phyloP scores from a whole-genome alignment of 495 filamentous ascomycete species.

The Daldinia childiae region DNA sequence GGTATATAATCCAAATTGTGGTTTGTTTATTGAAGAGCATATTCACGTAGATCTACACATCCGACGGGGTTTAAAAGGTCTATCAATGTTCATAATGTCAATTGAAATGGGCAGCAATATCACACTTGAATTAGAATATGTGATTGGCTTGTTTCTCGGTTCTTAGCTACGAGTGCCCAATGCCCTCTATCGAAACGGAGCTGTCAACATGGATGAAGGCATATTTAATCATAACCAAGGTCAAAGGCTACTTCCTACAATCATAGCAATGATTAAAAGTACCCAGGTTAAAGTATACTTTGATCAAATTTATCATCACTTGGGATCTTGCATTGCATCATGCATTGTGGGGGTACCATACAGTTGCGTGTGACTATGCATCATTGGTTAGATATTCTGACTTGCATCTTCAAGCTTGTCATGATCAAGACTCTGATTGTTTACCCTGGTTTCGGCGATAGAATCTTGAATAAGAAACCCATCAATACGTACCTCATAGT shows the following conservation, averaged over 20 bases:
- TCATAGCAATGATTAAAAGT: constrained; percentile 6
- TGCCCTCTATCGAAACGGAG: not conserved
- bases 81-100: not conserved
- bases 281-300: not conserved
- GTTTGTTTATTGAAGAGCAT: not conserved
- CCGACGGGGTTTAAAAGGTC: constrained; percentile 6
- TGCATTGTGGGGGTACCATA: not conserved
- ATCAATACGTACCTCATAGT: too few species aligned
- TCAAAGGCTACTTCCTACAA: constrained; percentile 4
- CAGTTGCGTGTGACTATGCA: constrained; percentile 4
- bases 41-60: not conserved
- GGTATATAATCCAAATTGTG: not conserved
- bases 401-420: too few species aligned
- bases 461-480: too few species aligned
- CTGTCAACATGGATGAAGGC: not conserved
- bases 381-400: constrained; percentile 6
- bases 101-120: not conserved
- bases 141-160: constrained; percentile 5
- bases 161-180: constrained; percentile 11
- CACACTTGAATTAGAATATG: not conserved
- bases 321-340: not conserved
- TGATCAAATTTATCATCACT: not conserved
- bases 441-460: too few species aligned
- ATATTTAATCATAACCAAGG: constrained; percentile 24
- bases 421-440: too few species aligned